Evolutionary conservation across 1,284 basidiomycete genomes (phyloP).

Genomic region (Trichosporon inkin): DNA sequence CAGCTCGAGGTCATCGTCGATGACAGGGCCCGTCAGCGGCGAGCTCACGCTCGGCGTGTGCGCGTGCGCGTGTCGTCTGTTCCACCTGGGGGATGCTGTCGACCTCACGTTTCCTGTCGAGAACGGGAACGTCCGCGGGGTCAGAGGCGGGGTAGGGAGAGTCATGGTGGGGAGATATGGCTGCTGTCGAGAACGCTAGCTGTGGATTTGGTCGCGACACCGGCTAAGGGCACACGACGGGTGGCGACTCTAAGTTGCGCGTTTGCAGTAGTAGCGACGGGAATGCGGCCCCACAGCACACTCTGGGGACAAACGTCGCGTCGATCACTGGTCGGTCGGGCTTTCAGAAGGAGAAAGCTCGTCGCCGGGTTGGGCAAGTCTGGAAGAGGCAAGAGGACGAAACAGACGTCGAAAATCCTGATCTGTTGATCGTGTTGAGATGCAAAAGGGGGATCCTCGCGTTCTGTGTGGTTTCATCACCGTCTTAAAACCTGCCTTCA

Average conservation of each 20-base stretch:
- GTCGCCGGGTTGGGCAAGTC: constrained; percentile 5
- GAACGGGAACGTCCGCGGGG: constrained; percentile 27
- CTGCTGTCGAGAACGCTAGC: background rate
- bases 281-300: too few species aligned
- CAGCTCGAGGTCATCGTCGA: constrained; percentile 13
- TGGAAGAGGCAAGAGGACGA: too few species aligned
- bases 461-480: too few species aligned
- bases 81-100: background rate
- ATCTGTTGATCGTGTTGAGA: too few species aligned
- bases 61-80: constrained; percentile 8
- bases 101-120: constrained; percentile 5
- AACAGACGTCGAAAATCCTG: too few species aligned
- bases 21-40: constrained; percentile 14
- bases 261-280: background rate
- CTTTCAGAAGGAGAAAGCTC: background rate
- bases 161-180: constrained; percentile 10
- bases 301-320: background rate
- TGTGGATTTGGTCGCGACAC: background rate
- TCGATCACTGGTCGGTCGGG: background rate
- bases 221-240: background rate
- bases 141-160: constrained; percentile 36
- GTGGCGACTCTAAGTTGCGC: background rate
- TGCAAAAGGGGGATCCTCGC: too few species aligned
- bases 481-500: too few species aligned
- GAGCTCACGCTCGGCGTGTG: background rate